A percentile compares a stretch with the other conserved stretches of the same genome.
These are phyloP conservation scores for Saccharomycopsis javanensis DNA, from an alignment of 805 yeast species.

Conservation along the genomic window DNA sequence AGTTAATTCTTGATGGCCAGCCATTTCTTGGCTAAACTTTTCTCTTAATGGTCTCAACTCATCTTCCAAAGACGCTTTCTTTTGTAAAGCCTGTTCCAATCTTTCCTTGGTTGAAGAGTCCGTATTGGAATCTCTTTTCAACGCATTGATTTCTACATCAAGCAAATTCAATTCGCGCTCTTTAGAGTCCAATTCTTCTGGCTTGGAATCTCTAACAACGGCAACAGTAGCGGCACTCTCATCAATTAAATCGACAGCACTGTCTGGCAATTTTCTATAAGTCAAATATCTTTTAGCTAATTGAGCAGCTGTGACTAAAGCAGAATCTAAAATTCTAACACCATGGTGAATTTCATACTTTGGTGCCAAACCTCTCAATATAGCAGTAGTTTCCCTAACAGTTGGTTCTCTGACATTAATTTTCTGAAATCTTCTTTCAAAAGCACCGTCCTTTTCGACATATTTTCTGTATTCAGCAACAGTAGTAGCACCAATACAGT, in stretches of 20 bases:
- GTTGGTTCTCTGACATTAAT: slow-evolving; percentile 95
- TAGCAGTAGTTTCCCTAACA: slow-evolving; percentile 86
- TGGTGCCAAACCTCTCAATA: slow-evolving; percentile 90
- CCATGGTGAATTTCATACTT: slow-evolving; percentile 97
- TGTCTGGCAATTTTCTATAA: slow-evolving; percentile 91
- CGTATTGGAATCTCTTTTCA: slow-evolving; percentile 90
- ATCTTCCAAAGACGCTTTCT: slow-evolving; percentile 76
- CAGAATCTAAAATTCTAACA: slow-evolving; percentile 89
- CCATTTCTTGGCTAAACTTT: slow-evolving; percentile 75
- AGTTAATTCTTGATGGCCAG: slow-evolving; percentile 85
- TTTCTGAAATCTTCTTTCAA: slow-evolving; percentile 96
- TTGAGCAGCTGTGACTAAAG: slow-evolving; percentile 89
- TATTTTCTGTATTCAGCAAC: slow-evolving; percentile 87
- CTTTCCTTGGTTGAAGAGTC: slow-evolving; percentile 78
- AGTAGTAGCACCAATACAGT: slow-evolving; percentile 98
- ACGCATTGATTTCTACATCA: slow-evolving; percentile 93
- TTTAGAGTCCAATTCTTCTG: slow-evolving; percentile 88
- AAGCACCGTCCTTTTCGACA: slow-evolving; percentile 95
- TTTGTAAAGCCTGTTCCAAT: slow-evolving; percentile 65
- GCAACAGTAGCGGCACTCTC: slow-evolving; percentile 97
- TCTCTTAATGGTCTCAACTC: slow-evolving; percentile 77
- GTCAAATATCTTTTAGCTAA: slow-evolving; percentile 90
- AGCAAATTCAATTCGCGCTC: slow-evolving; percentile 88
- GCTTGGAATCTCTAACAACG: slow-evolving; percentile 95
- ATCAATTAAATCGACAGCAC: slow-evolving; percentile 93